Evolutionary conservation across 73 alveolate species (phyloP), one percentile per base, ranked within the genome.

Genomic region (Symbiodinium pilosum): DNA sequence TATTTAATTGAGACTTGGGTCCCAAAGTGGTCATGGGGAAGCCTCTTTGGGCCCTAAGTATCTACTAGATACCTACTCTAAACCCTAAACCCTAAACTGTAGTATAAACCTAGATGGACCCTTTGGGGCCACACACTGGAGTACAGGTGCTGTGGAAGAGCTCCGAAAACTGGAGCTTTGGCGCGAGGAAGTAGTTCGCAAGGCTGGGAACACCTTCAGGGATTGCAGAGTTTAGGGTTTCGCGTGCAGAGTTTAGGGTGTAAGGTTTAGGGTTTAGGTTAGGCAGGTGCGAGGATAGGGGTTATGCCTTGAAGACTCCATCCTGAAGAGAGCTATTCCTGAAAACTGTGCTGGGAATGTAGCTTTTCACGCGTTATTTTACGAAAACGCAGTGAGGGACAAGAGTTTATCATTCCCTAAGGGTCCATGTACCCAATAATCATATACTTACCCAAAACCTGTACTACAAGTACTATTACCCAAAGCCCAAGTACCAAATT

Each of bases 161-260:
- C 86, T 88, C 44, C 47, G 47, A 86, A 86, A 86, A 20, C 69
- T 88, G 95, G 95, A 56, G 95, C 71, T 64, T 36, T 88, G 95
- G 95, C 95, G 95, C 36, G 95, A 88, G 32, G 95, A 87, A 86
- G 71, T 87, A 59, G 95, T 54, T 9, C 86, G 69, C 87, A 88
- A 88, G 95, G 95, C 38, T 24, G 39, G 24, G 69, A 20, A 20
- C 21, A 52, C 16, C 64, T 16, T 16, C 64, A 47, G 64, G 64
- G 64, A 7, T 47, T 16, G 34, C 9, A 8, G 32, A 32, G 73
- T 56, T 56, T 56, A 56, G 73, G 73, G 73, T 56, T 56, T 56
- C 9, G 73, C 34, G 73, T 56, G 9, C 4, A 56, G 73, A 32
- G 73, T 8, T 56, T 56, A 12, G 73, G 73, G 73, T 47, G 6